phyloP scores from a whole-genome alignment of 345 rosid genomes.

The Aurinia saxatilis region DNA sequence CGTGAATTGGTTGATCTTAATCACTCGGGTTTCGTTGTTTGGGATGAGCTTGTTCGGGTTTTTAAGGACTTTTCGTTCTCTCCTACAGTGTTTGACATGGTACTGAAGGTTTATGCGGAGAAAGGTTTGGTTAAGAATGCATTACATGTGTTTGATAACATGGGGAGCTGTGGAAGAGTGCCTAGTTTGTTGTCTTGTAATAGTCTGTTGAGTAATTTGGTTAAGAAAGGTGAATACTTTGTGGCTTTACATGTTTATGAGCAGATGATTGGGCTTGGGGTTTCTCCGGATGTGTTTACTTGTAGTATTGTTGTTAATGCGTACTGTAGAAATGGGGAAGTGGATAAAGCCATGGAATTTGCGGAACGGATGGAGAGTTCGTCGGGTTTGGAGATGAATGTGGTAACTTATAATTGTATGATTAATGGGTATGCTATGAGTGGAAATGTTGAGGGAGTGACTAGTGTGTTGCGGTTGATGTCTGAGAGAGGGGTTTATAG shows the following conservation, averaged over 20 bases:
- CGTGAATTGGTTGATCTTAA: constrained; percentile 41
- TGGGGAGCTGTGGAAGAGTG: constrained; percentile 44
- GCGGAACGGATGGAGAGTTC: constrained; percentile 37
- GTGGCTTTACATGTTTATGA: constrained; percentile 58
- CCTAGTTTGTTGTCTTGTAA: constrained; percentile 77
- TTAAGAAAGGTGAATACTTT: constrained; percentile 41
- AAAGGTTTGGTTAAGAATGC: constrained; percentile 59
- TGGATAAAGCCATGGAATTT: constrained; percentile 48
- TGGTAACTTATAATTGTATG: constrained; percentile 65
- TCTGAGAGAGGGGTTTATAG: constrained; percentile 38
- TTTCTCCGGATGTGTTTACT: constrained; percentile 71
- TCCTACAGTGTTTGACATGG: constrained; percentile 76
- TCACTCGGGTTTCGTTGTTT: constrained; percentile 34
- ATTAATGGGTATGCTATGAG: constrained; percentile 57
- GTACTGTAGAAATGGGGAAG: constrained; percentile 46
- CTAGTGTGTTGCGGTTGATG: constrained; percentile 42
- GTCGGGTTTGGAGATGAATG: constrained; percentile 55
- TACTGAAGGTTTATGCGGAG: constrained; percentile 59
- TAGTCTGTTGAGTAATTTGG: constrained; percentile 60
- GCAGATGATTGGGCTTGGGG: constrained; percentile 52
- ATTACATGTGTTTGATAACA: constrained; percentile 81
- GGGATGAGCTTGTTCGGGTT: constrained; percentile 56
- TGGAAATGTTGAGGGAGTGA: constrained; percentile 51
- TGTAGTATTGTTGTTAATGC: constrained; percentile 70
- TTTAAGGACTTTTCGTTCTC: constrained; percentile 50